Base-by-base conservation (phyloP, 2,329 filamentous ascomycete species). In the Dothidotthia symphoricarpi region DNA sequence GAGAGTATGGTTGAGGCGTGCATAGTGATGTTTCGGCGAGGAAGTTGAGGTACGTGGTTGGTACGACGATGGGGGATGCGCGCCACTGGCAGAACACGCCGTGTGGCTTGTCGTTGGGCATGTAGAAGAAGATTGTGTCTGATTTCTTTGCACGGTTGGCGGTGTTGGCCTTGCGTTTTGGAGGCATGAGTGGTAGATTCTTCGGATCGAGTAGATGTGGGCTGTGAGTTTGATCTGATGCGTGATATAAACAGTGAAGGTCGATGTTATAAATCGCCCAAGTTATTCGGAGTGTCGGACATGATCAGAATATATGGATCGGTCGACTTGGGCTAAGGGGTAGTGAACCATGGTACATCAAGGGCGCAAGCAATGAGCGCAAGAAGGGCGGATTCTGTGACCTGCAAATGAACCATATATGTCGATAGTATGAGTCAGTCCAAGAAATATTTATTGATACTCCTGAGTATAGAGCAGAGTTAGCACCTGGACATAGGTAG, bases 71-170 rank as follows among this genome's bases (percentile, higher is more conserved):
- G 11, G 67, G 64, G 14, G 64, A 70, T 19, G 59, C 49, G 47
- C 75, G 74, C 76, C 76, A 80, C 56, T 81, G 76, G 1, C 72
- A 78, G 36, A 80, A 69, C 55, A 69, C 74, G 24, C 74, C 75
- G 10, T 69, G 63, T 7, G 61, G 51, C 0, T 59, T 49, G 33
- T 75, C 67, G 3, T 68, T 64, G 1, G 50, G 50, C 16, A 45
- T 24, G 38, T 57, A 57, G 45, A 57, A 53, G 39, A 44, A 49
- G 3, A 49, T 31, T n/a, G 31, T 39, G 2, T 28, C 11, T 15
- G 39, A 33, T 12, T 32, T 27, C 10, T 31, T 19, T 4, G 27
- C 3, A 31, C 32, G 38, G n/a, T 31, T 31, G 24, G 14, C 12
- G 14, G 22, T 11, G 24, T 41, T 16, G 4, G 19, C 6, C 31